Evolutionary conservation across 345 rosid species (phyloP).

Genomic region (Heritiera fomes): DNA sequence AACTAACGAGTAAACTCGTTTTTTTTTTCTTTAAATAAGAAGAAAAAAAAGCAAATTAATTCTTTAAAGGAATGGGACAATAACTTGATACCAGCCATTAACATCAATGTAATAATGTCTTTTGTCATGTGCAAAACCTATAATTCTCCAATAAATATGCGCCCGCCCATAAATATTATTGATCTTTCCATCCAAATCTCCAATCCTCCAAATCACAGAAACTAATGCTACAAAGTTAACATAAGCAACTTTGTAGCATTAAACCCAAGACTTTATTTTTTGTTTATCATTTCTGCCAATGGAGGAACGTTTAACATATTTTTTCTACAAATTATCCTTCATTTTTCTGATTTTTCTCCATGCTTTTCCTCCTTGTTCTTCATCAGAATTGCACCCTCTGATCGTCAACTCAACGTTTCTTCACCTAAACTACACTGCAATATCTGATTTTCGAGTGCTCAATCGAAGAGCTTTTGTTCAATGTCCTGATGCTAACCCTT

Average conservation of each 20-base stretch:
- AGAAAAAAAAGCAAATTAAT: too few species aligned
- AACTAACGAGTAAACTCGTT: too few species aligned
- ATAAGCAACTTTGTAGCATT: background rate
- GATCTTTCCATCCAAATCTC: background rate
- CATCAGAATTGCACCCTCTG: conserved; percentile 34
- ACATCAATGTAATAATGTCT: background rate
- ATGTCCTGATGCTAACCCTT: conserved; percentile 37
- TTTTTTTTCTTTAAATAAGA: too few species aligned
- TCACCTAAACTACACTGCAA: conserved; percentile 46
- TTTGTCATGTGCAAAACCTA: background rate
- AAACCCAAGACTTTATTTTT: too few species aligned
- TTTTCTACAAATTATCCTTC: too few species aligned
- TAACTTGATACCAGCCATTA: background rate
- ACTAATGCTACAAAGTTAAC: background rate
- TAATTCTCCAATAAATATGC: background rate
- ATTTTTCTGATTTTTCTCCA: background rate
- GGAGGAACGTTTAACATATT: too few species aligned
- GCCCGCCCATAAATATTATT: background rate
- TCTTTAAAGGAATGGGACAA: background rate
- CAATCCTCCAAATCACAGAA: background rate
- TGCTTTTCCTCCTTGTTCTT: background rate
- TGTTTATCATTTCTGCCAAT: too few species aligned
- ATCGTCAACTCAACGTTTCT: conserved; percentile 23
- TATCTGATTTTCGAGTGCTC: conserved; percentile 51
- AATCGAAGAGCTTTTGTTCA: conserved; percentile 42